These are phyloP conservation scores for Umbelopsis sp. DNA, from an alignment of 371 early-diverging fungal species.

Conservation along the genomic window DNA sequence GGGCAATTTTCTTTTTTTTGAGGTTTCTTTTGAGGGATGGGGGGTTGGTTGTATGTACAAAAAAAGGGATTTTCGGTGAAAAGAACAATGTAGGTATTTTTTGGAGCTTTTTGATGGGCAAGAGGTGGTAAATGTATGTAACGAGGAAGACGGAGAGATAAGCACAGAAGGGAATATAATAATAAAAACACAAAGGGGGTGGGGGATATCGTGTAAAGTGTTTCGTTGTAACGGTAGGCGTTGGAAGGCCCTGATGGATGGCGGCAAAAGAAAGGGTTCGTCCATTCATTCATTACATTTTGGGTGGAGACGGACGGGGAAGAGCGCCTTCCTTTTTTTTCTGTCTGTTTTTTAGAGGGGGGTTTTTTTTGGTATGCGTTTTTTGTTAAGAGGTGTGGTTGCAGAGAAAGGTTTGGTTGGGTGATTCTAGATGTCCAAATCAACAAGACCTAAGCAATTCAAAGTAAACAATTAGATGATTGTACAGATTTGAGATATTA, in stretches of 20 bases:
- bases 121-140: neutral
- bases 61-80: neutral
- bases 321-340: too few species aligned
- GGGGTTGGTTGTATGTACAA: neutral
- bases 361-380: neutral
- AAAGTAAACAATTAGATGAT: neutral
- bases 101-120: neutral
- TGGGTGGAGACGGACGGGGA: too few species aligned
- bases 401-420: neutral
- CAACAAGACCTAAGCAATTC: neutral
- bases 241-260: too few species aligned
- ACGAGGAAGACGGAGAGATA: neutral
- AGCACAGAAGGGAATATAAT: constrained; percentile 7
- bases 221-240: too few species aligned
- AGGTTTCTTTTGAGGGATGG: too few species aligned
- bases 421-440: constrained; percentile 14
- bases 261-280: too few species aligned
- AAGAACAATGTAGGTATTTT: constrained; percentile 4
- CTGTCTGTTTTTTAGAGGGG: neutral
- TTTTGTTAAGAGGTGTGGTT: neutral
- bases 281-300: too few species aligned
- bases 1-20: too few species aligned
- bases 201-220: neutral
- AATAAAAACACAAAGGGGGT: neutral
- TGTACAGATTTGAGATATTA: neutral